phyloP scores from a whole-genome alignment of 176 grass and related monocot genomes.

The Triticum monococcum region DNA sequence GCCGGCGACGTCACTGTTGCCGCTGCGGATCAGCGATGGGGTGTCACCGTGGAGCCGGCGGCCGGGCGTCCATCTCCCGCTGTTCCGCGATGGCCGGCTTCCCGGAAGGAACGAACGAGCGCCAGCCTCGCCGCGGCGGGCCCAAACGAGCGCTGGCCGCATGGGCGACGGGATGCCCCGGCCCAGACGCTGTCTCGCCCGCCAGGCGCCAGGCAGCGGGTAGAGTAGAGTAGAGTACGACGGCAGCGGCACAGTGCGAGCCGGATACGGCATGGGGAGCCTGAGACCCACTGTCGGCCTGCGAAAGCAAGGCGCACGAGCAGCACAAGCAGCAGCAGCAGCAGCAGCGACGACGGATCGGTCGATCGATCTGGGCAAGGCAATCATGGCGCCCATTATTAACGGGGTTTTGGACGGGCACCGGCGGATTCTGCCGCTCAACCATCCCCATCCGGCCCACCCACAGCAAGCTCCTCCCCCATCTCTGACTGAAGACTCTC shows the following conservation, averaged over 20 bases:
- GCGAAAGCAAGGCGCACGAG: constrained; percentile 30
- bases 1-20: not conserved
- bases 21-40: too few relatives aligned
- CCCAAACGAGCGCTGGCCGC: constrained; percentile 24
- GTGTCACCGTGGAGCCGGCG: not conserved
- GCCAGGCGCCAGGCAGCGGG: not conserved
- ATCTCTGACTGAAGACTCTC: not conserved
- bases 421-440: constrained; percentile 36
- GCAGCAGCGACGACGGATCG: too few relatives aligned
- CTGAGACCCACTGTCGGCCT: not conserved
- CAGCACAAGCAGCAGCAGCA: not conserved
- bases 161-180: constrained; percentile 33
- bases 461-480: not conserved
- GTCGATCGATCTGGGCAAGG: not conserved
- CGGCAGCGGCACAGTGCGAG: not conserved
- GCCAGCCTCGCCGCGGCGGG: not conserved
- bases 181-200: not conserved
- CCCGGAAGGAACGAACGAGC: not conserved
- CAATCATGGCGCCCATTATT: constrained; percentile 38
- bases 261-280: not conserved
- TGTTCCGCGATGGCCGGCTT: constrained; percentile 25
- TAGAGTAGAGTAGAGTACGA: too few relatives aligned
- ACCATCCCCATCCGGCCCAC: constrained; percentile 27
- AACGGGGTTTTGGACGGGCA: constrained; percentile 8
- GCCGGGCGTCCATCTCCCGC: not conserved